Evolutionary conservation across 495 filamentous ascomycete genomes (phyloP).

Genomic region (Aspergillus olivimuriae): DNA sequence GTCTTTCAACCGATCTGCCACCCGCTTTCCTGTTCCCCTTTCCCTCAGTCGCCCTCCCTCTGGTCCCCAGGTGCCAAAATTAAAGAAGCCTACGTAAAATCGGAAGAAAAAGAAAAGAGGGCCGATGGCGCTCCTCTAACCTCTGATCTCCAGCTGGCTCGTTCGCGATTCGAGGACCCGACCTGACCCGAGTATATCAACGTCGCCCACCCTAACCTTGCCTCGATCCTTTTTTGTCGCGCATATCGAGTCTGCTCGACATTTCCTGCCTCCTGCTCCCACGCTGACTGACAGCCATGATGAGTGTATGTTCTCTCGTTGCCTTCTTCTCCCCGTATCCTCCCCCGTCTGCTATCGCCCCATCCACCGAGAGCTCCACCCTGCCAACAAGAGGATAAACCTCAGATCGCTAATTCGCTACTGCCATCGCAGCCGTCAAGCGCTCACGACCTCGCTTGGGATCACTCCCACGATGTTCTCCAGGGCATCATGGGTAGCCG

Average conservation of each 20-base stretch:
- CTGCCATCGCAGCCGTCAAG: slow-evolving; percentile 3
- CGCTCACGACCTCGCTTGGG: slow-evolving; percentile 19
- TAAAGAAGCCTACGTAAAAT: neutral
- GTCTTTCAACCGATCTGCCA: neutral
- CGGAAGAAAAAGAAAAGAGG: neutral
- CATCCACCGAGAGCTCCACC: neutral
- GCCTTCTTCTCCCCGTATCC: neutral
- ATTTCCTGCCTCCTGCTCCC: neutral
- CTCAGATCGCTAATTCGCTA: slow-evolving; percentile 1
- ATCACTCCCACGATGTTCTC: slow-evolving; percentile 26
- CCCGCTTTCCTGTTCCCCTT: neutral
- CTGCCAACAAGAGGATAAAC: neutral
- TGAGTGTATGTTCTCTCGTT: slow-evolving; percentile 9
- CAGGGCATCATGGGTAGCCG: slow-evolving; percentile 29
- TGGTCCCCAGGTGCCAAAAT: neutral
- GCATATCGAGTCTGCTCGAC: neutral
- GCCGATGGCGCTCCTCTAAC: neutral
- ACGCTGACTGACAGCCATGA: neutral
- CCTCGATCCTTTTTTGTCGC: neutral
- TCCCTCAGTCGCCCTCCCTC: neutral
- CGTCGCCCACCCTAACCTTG: neutral
- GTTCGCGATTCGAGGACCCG: no score
- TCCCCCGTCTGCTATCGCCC: neutral
- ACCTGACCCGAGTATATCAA: neutral
- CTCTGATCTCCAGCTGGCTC: neutral